Conservation (phyloP, 257 asterid species). For the Perilla frutescens region DNA sequence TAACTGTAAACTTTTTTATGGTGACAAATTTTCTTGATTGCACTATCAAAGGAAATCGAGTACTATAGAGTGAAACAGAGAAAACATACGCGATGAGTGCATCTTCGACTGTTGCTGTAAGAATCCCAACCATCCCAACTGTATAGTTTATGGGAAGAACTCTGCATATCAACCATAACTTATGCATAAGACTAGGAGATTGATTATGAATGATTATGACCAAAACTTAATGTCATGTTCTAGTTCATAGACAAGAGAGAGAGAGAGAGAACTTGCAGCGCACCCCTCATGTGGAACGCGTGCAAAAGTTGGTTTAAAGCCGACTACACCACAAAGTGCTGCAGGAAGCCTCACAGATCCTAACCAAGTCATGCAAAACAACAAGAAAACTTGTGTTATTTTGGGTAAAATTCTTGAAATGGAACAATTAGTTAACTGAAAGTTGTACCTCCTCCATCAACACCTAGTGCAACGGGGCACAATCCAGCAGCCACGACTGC, state of each 20-base stretch:
- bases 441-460: slow-evolving; percentile 85
- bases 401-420: neutral
- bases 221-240: too few species aligned
- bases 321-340: slow-evolving; percentile 94
- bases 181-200: neutral
- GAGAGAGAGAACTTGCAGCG: neutral
- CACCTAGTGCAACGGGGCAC: slow-evolving; percentile 93
- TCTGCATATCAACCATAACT: slow-evolving; percentile 40
- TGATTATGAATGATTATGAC: too few species aligned
- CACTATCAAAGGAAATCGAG: neutral
- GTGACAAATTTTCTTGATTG: neutral
- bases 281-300: slow-evolving; percentile 90
- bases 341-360: slow-evolving; percentile 98
- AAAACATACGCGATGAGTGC: slow-evolving; percentile 72
- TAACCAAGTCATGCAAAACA: slow-evolving; percentile 33
- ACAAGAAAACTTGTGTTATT: neutral
- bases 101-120: slow-evolving; percentile 87
- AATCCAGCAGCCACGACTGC: slow-evolving; percentile 95
- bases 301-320: slow-evolving; percentile 86
- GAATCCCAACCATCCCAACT: slow-evolving; percentile 91
- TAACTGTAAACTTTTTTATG: slow-evolving; percentile 52
- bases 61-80: neutral
- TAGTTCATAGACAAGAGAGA: neutral
- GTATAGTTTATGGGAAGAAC: slow-evolving; percentile 90
- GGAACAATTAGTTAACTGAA: neutral